These are phyloP conservation scores for Penicillium ucsense DNA, from an alignment of 495 filamentous ascomycete species.

Conservation along the genomic window DNA sequence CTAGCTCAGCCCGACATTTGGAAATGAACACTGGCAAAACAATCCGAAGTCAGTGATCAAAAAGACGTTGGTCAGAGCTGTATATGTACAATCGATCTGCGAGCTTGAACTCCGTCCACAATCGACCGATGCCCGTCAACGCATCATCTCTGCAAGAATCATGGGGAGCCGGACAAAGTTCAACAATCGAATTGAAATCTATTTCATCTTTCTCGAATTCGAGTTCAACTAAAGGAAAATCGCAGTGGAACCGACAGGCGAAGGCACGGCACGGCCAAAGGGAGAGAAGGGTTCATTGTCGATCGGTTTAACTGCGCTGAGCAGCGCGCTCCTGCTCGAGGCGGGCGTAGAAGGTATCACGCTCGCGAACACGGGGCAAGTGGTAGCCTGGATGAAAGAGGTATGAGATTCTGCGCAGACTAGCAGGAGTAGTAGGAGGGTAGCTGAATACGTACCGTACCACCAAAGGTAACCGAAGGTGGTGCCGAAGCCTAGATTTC, in stretches of 20 bases:
- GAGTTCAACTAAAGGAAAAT: constrained; percentile 9
- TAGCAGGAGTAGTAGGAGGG: neutral
- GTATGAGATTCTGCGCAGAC: neutral
- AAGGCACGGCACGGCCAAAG: constrained; percentile 5
- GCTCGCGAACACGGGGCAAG: constrained; percentile 63
- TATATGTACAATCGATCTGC: constrained; percentile 25
- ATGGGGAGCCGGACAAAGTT: neutral
- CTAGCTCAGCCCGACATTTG: too few relatives aligned
- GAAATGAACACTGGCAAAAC: neutral
- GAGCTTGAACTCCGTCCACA: constrained; percentile 3
- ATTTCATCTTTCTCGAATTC: constrained; percentile 1
- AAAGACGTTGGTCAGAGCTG: constrained; percentile 14
- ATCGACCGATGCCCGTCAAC: constrained; percentile 10
- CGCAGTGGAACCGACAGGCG: constrained; percentile 15
- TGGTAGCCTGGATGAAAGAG: constrained; percentile 51
- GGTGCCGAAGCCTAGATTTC: constrained; percentile 50
- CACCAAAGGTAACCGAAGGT: constrained; percentile 69
- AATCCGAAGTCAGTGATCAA: neutral
- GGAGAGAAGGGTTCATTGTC: constrained; percentile 4
- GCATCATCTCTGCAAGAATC: constrained; percentile 5
- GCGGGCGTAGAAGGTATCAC: constrained; percentile 67
- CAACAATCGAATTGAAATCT: too few relatives aligned
- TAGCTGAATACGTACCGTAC: constrained; percentile 55
- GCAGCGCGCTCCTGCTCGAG: constrained; percentile 59
- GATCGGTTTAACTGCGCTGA: constrained; percentile 23